Base-by-base conservation (phyloP, 2,329 filamentous ascomycete genomes). In the Elsinoe necatrix region DNA sequence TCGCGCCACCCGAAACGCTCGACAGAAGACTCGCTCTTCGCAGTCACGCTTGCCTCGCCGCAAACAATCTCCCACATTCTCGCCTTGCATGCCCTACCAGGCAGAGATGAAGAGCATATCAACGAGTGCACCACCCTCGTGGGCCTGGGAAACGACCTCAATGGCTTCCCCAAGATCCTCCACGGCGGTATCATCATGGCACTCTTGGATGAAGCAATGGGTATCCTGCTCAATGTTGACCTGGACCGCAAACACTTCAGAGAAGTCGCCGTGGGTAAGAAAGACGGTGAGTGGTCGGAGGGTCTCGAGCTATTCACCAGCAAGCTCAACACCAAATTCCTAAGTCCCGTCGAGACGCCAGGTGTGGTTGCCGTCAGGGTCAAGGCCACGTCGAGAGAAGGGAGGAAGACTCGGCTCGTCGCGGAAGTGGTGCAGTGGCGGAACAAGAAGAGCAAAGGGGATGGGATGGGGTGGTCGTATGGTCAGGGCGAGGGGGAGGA, bases 141-240 rank as follows among this genome's bases (percentile, higher is more conserved):
- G 51, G 67, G 70, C n/a, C 25, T 84, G 1, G 81, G 78, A 1
- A 63, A 70, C 9, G 76, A 75, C 16, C 61, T 84, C 56, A 79
- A 80, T 60, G 82, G 82, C 1, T 77, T 77, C 61, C 68, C 77
- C 1, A 66, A 71, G 2, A 71, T 80, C 5, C 69, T 73, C 8
- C 82, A 85, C 64, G 81, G 82, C 18, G 82, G 82, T 1, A 74
- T 84, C 27, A 73, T 80, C 5, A 75, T 75, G 7, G 75, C 77
- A 0, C 64, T 85, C n/a, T 65, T 85, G 20, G 82, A 85, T 63
- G 82, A 85, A 64, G 68, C 72, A 4, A 76, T 79, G 65, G 80
- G 81, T 0, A 69, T 77, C 4, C 60, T 82, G 16, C 68, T 80
- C 8, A 69, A 70, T 2, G 62, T 75, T 25, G 79, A 79, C 59